These are phyloP conservation scores for Tolypocladium tundrense DNA, from an alignment of 2,329 filamentous ascomycete genomes.

Conservation along the genomic window DNA sequence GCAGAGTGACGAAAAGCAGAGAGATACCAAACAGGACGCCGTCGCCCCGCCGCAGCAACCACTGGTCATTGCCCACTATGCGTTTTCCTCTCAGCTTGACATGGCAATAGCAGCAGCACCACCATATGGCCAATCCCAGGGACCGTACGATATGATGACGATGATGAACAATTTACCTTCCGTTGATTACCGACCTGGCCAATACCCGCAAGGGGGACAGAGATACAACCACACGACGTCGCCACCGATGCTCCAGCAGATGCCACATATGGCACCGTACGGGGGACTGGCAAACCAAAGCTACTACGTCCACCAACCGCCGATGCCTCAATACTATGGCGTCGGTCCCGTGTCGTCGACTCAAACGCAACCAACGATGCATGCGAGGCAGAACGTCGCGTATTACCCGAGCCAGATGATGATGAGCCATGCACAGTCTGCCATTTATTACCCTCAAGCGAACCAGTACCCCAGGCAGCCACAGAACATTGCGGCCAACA, in stretches of 20 bases:
- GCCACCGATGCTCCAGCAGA: slow-evolving; percentile 26
- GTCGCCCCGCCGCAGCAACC: not conserved
- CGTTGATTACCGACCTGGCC: slow-evolving; percentile 25
- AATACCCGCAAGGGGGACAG: slow-evolving; percentile 24
- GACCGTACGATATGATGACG: slow-evolving; percentile 35
- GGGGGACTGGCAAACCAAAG: slow-evolving; percentile 28
- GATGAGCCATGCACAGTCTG: slow-evolving; percentile 29
- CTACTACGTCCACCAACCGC: slow-evolving; percentile 38
- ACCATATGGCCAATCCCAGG: slow-evolving; percentile 10
- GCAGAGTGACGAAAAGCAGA: not conserved
- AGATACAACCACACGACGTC: slow-evolving; percentile 24
- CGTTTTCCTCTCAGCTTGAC: slow-evolving; percentile 31
- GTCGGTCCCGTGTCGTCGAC: slow-evolving; percentile 25
- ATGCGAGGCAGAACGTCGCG: slow-evolving; percentile 26
- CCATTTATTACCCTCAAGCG: slow-evolving; percentile 34
- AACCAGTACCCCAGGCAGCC: slow-evolving; percentile 25
- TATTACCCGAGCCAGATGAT: slow-evolving; percentile 35
- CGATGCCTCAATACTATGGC: slow-evolving; percentile 34
- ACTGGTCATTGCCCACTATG: slow-evolving; percentile 18
- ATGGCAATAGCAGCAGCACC: slow-evolving; percentile 22
- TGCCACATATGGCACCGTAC: slow-evolving; percentile 30
- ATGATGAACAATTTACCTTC: slow-evolving; percentile 35
- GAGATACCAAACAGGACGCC: not conserved
- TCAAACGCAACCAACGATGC: slow-evolving; percentile 22
- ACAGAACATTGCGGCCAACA: slow-evolving; percentile 19